Percentiles rank a stretch among this genome's conserved stretches.
Evolutionary conservation across 345 rosid species (phyloP).

Genomic region (Syzygium oleosum): DNA sequence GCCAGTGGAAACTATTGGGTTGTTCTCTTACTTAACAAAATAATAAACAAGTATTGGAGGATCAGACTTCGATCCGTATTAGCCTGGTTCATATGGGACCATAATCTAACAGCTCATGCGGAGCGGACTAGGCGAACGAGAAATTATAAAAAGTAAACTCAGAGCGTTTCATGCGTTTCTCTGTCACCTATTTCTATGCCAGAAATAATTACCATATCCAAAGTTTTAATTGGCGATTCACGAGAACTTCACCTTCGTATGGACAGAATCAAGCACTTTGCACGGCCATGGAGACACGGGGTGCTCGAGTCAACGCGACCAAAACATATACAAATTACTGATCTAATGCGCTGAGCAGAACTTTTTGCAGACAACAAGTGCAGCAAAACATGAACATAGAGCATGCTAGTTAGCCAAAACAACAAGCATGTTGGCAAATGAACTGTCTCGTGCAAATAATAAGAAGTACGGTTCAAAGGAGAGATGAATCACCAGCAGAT

Average conservation of each 20-base stretch:
- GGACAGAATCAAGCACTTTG: background rate
- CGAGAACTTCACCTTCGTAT: background rate
- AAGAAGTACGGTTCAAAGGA: background rate
- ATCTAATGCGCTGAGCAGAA: background rate
- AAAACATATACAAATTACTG: background rate
- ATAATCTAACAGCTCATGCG: background rate
- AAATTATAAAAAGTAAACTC: background rate
- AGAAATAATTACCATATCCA: background rate
- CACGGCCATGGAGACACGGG: background rate
- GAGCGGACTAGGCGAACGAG: background rate
- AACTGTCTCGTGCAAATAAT: background rate
- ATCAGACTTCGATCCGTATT: background rate
- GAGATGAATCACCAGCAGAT: background rate
- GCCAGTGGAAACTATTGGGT: background rate
- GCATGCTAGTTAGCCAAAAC: background rate
- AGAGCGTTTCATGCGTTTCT: background rate
- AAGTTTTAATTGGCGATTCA: background rate
- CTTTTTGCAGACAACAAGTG: background rate
- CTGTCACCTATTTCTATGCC: background rate
- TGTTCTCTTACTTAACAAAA: background rate
- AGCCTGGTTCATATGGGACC: background rate
- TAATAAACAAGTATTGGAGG: background rate
- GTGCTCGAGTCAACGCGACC: background rate
- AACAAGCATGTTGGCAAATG: background rate
- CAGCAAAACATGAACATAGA: background rate